Percentiles rank a stretch among this genome's conserved stretches.
Conservation (phyloP, 2,329 filamentous ascomycete genomes). For the Metarhizium rileyi region DNA sequence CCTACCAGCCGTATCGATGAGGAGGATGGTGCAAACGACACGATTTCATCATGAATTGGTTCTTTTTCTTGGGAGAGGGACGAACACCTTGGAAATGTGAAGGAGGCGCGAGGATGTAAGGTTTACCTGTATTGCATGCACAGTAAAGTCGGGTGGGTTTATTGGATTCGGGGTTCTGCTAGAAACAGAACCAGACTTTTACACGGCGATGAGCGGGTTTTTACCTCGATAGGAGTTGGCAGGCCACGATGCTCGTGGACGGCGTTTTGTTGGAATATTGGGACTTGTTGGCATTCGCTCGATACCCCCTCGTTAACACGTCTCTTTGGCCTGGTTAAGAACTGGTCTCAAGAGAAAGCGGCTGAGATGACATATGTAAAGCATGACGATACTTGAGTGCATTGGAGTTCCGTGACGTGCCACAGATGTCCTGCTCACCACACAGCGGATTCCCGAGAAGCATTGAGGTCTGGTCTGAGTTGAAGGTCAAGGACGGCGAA, state of each 20-base stretch:
- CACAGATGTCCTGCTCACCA: too few relatives aligned
- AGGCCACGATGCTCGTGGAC: constrained; percentile 1
- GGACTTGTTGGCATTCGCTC: constrained; percentile 9
- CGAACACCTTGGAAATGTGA: neutral
- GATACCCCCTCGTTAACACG: constrained; percentile 10
- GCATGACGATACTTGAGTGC: neutral
- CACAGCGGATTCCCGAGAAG: too few relatives aligned
- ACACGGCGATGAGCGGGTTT: neutral
- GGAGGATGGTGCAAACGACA: constrained; percentile 19
- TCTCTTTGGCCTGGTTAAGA: neutral
- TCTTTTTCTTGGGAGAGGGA: too few relatives aligned
- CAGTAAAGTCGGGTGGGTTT: neutral
- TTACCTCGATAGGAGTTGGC: neutral
- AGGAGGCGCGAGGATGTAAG: neutral
- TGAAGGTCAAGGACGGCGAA: too few relatives aligned
- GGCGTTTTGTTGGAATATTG: constrained; percentile 9
- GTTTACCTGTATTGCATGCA: neutral
- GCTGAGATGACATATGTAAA: neutral
- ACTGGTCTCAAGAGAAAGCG: neutral
- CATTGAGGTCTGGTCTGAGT: too few relatives aligned
- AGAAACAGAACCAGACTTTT: neutral
- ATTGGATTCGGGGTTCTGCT: neutral
- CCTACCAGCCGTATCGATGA: constrained; percentile 27
- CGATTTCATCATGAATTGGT: neutral
- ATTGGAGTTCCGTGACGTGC: too few relatives aligned